Conservation (phyloP, 345 rosid species). For the Triadica sebifera region DNA sequence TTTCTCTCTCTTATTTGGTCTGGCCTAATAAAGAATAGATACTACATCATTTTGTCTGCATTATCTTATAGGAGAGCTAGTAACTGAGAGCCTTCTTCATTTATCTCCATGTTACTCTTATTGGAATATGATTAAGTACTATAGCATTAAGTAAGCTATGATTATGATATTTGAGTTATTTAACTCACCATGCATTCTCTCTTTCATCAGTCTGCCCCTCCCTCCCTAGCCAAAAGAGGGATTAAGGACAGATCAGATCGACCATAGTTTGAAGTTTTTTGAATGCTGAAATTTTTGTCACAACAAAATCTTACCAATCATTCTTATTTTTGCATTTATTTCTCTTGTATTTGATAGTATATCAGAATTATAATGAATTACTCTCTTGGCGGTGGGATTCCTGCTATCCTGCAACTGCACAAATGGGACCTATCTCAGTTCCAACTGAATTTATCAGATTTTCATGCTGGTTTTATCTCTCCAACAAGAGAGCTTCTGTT, state of each 20-base stretch:
- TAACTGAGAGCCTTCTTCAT: not conserved
- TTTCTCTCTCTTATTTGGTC: not conserved
- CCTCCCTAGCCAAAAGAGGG: not conserved
- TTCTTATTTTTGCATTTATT: not conserved
- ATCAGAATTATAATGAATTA: conserved; percentile 44
- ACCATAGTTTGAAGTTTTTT: not conserved
- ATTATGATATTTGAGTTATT: not conserved
- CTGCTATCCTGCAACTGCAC: conserved; percentile 66
- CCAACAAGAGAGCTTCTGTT: conserved; percentile 69
- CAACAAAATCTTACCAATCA: not conserved
- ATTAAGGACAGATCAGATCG: not conserved
- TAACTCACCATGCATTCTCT: not conserved
- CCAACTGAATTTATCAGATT: conserved; percentile 66
- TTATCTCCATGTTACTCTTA: not conserved
- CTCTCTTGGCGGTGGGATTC: conserved; percentile 46
- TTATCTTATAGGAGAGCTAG: not conserved
- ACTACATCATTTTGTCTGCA: not conserved
- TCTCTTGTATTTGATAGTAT: not conserved
- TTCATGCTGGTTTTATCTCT: conserved; percentile 84
- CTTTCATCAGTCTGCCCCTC: too few species aligned
- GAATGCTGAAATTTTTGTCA: not conserved
- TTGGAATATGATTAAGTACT: not conserved
- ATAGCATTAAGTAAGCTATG: not conserved
- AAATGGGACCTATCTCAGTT: conserved; percentile 67
- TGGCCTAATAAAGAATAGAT: not conserved